These are phyloP conservation scores for Rhodotorula paludigena DNA, from an alignment of 768 basidiomycete genomes.

Conservation along the genomic window DNA sequence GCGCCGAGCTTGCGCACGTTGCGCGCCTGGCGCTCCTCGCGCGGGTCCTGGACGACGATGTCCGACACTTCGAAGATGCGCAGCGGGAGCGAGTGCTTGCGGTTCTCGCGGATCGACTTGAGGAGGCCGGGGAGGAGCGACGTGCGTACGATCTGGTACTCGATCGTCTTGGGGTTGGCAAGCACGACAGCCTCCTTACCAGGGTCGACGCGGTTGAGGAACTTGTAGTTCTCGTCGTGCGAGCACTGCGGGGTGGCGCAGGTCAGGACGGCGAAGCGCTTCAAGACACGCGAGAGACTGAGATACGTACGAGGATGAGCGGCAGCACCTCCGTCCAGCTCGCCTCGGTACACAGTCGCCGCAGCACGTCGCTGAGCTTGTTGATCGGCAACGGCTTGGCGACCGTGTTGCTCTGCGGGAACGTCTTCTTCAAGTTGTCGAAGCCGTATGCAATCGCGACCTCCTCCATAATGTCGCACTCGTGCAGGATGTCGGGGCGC, in stretches of 20 bases:
- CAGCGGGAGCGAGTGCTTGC: conserved; percentile 83
- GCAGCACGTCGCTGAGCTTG: conserved; percentile 79
- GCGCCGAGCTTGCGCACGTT: conserved; percentile 85
- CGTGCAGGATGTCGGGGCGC: conserved; percentile 95
- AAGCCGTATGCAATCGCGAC: conserved; percentile 96
- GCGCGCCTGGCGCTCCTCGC: conserved; percentile 72
- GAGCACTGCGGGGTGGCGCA: conserved; percentile 63
- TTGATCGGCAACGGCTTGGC: conserved; percentile 86
- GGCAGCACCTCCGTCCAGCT: conserved; percentile 96
- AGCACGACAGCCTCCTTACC: conserved; percentile 77
- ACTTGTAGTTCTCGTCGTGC: conserved; percentile 95
- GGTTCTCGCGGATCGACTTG: conserved; percentile 95
- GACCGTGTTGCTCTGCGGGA: conserved; percentile 90
- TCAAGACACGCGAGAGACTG: neutral
- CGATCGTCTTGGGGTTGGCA: conserved; percentile 93
- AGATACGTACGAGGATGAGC: conserved; percentile 70
- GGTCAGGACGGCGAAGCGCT: neutral
- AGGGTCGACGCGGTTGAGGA: conserved; percentile 80
- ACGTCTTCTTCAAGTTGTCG: conserved; percentile 86
- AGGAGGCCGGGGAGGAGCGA: conserved; percentile 91
- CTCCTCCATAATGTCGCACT: conserved; percentile 98
- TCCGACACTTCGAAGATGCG: conserved; percentile 91
- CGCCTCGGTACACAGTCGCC: conserved; percentile 84
- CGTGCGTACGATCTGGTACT: conserved; percentile 96
- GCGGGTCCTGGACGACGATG: conserved; percentile 78